Percentiles rank a stretch among this genome's conserved stretches.
These are phyloP conservation scores for Solanum rostratum DNA, from an alignment of 257 asterid species.

Conservation along the genomic window DNA sequence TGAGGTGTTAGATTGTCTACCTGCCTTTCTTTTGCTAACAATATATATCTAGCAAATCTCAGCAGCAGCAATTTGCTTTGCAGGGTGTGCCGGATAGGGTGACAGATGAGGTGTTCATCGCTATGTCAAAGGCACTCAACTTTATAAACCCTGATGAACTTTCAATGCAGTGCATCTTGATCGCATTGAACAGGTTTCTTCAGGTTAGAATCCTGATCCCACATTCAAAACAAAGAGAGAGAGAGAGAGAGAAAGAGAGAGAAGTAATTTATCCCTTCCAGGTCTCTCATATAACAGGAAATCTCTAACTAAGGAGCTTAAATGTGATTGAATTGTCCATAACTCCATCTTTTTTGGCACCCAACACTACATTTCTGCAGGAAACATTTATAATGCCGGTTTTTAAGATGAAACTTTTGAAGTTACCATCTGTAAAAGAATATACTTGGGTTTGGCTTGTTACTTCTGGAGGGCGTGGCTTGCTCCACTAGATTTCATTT, in stretches of 20 bases:
- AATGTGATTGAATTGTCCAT: not conserved
- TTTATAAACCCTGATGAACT: constrained; percentile 96
- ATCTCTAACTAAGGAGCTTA: not conserved
- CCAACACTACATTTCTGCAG: not conserved
- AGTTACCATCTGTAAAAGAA: not conserved
- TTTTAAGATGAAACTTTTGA: not conserved
- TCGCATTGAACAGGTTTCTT: constrained; percentile 89
- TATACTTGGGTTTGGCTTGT: not conserved
- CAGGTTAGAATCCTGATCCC: constrained; percentile 32
- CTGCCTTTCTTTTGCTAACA: not conserved
- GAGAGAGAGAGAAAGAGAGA: not conserved
- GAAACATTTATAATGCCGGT: not conserved
- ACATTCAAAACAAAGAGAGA: not conserved
- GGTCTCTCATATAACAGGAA: not conserved
- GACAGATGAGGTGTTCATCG: constrained; percentile 82
- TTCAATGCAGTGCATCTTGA: constrained; percentile 91
- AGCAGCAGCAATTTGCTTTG: not conserved
- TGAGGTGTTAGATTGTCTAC: not conserved
- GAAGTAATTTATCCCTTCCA: not conserved
- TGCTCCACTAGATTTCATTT: not conserved
- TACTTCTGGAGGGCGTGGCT: not conserved
- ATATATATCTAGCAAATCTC: not conserved
- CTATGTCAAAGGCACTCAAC: constrained; percentile 98
- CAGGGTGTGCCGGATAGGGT: constrained; percentile 95
- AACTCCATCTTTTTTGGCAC: not conserved